Evolutionary conservation across 495 filamentous ascomycete genomes (phyloP).

Genomic region (Daldinia grandis): DNA sequence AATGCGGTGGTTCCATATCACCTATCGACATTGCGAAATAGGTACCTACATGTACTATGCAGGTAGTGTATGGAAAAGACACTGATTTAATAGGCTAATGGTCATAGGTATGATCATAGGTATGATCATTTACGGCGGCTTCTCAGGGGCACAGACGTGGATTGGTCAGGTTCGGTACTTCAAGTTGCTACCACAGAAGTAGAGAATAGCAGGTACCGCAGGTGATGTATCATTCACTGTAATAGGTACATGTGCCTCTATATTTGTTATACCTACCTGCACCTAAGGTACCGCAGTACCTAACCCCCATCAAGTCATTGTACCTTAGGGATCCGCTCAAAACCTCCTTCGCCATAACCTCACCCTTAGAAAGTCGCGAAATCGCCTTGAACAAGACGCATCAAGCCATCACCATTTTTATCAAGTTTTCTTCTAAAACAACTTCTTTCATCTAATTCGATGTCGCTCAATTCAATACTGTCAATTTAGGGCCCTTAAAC

Average conservation of each 20-base stretch:
- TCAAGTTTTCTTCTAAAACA: conserved; percentile 45
- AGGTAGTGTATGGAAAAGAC: too few relatives aligned
- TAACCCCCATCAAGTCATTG: neutral
- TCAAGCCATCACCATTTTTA: conserved; percentile 51
- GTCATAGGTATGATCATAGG: too few relatives aligned
- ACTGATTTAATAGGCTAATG: too few relatives aligned
- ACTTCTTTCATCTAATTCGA: conserved; percentile 51
- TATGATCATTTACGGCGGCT: neutral
- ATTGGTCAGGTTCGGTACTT: neutral
- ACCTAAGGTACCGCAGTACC: conserved; percentile 9
- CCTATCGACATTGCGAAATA: too few relatives aligned
- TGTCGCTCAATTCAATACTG: conserved; percentile 51
- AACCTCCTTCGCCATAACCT: conserved; percentile 51
- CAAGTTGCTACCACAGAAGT: neutral
- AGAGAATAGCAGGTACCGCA: neutral
- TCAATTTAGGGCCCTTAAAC: conserved; percentile 48
- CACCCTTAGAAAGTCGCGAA: conserved; percentile 55
- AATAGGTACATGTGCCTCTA: neutral
- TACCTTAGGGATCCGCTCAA: conserved; percentile 44
- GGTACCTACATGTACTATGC: too few relatives aligned
- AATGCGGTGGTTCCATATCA: too few relatives aligned
- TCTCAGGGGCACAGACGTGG: neutral
- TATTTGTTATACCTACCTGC: too few relatives aligned
- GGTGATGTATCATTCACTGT: neutral
- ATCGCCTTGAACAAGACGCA: conserved; percentile 51